Evolutionary conservation across 129 eudicot genomes (phyloP), one percentile per base, ranked within the genome.

Genomic region (Helianthus tuberosus): DNA sequence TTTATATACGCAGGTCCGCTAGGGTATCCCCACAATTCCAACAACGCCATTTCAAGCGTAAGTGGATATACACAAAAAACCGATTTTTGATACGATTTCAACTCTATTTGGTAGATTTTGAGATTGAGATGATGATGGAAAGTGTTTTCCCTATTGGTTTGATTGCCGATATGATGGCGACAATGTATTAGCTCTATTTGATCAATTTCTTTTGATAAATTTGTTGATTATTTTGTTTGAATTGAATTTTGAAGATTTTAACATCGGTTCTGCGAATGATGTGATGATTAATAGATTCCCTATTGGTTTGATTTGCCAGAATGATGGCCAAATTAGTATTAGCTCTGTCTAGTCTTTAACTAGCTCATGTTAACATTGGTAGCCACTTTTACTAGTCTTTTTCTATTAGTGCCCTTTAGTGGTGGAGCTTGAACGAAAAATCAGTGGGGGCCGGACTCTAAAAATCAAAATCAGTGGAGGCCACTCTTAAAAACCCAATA

Each of bases 131-230:
- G 85, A 77, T 49, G 82, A 64, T 66, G 38, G 68, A 77, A 67
- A 20, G 69, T 71, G 62, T 74, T 69, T 83, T 83, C 87, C 84
- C 84, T 79, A 79, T 83, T 83, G 84, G 84, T 79, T 79, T 83
- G 84, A 83, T 60, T 52, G 77, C 76, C 81, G 60, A 49, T 35
- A 79, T 83, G 84, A 83, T 83, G 84, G 84, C 74, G 46, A 66
- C 12, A 57, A 35, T 79, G 76, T 79, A 83, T 83, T 79, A 83
- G 81, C 81, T 74, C 81, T 81, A 75, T 75, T 77, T 81, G 84
- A 80, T 80, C 62, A n/a, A 62, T 43, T 11, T 5, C 14, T 5
- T 27, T 0, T 20, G 11, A 5, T 39, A 1, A 5, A 4, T 54
- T 52, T 8, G 2, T 23, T 25, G 46, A 35, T 5, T 76, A 2